These are phyloP conservation scores for Exutisphaerella laricina DNA, from an alignment of 2,329 filamentous ascomycete genomes.

Conservation along the genomic window DNA sequence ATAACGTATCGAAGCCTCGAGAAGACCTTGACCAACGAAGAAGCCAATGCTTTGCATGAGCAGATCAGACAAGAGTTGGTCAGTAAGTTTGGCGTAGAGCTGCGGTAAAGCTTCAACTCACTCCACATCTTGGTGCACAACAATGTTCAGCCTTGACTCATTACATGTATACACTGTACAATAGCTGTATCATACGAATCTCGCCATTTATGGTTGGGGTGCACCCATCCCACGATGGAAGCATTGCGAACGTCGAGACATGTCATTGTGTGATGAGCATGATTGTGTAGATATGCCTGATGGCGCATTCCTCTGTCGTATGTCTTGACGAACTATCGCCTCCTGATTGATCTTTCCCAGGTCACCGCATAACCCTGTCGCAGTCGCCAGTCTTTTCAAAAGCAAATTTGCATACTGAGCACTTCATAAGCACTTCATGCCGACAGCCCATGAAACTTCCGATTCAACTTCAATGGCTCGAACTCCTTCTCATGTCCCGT, in stretches of 20 bases:
- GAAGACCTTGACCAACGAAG: conserved; percentile 76
- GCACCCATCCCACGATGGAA: no score
- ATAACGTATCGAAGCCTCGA: conserved; percentile 93
- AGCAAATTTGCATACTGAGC: no score
- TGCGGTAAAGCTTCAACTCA: conserved; percentile 55
- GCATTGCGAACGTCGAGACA: no score
- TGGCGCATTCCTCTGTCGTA: no score
- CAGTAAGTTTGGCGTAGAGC: conserved; percentile 68
- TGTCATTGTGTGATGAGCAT: background rate
- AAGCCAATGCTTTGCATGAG: conserved; percentile 72
- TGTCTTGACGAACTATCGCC: background rate
- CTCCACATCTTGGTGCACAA: no score
- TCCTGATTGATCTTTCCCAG: background rate
- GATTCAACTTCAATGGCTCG: background rate
- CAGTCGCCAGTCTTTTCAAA: no score
- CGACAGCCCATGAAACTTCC: background rate
- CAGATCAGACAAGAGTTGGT: conserved; percentile 61
- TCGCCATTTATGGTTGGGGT: background rate
- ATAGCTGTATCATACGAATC: background rate
- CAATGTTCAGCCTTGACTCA: no score
- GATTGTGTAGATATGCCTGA: background rate
- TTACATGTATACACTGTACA: background rate
- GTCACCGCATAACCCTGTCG: background rate
- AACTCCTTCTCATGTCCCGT: conserved; percentile 5
- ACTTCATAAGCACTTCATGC: no score